Evolutionary conservation across 2,329 filamentous ascomycete genomes (phyloP).

Genomic region (Monascus ruber): DNA sequence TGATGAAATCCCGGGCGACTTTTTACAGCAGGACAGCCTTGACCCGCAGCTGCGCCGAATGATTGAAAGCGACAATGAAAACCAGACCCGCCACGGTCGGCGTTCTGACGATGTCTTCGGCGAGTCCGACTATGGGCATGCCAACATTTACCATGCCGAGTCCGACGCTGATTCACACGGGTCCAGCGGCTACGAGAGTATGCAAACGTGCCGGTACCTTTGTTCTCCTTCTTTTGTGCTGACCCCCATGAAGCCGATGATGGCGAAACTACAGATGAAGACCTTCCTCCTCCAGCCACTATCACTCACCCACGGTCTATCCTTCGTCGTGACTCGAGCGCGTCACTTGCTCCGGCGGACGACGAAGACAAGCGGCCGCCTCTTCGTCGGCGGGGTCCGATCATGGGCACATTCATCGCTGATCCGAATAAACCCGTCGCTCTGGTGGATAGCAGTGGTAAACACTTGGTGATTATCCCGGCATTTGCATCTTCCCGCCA

Average conservation of each 20-base stretch:
- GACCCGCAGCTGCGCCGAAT: constrained; percentile 62
- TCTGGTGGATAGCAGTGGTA: constrained; percentile 36
- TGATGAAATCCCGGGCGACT: constrained; percentile 65
- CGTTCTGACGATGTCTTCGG: constrained; percentile 29
- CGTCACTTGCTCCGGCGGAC: constrained; percentile 33
- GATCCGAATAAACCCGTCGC: constrained; percentile 38
- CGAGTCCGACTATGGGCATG: constrained; percentile 28
- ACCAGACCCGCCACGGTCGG: constrained; percentile 11
- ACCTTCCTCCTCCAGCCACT: constrained; percentile 38
- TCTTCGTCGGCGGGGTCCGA: constrained; percentile 33
- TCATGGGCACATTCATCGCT: constrained; percentile 37
- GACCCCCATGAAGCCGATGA: constrained; percentile 43
- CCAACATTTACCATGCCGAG: constrained; percentile 34
- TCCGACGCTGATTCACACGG: constrained; percentile 32
- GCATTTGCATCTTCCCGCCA: constrained; percentile 36
- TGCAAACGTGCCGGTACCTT: constrained; percentile 19
- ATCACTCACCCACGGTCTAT: constrained; percentile 39
- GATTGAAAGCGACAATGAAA: constrained; percentile 54
- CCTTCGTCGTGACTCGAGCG: constrained; percentile 38
- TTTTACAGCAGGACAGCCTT: constrained; percentile 61
- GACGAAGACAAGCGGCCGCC: constrained; percentile 22
- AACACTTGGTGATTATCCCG: constrained; percentile 37
- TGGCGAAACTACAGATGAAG: constrained; percentile 51
- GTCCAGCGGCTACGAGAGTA: constrained; percentile 50
- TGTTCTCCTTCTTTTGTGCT: constrained; percentile 23